phyloP scores from a whole-genome alignment of 1,284 basidiomycete genomes.

The Mycena citricolor region DNA sequence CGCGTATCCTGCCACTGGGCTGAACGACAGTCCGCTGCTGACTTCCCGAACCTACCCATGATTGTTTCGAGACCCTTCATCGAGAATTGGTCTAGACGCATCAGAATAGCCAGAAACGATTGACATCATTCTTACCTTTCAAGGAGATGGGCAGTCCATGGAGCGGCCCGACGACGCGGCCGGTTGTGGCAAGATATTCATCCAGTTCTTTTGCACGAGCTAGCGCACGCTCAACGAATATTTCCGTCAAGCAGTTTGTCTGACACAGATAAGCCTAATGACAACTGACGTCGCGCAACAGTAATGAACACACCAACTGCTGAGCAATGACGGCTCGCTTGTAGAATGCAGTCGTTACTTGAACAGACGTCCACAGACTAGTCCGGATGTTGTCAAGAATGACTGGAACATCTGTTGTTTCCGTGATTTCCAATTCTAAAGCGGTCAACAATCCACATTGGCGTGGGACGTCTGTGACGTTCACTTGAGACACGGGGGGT shows the following conservation, averaged over 20 bases:
- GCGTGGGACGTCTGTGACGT: constrained; percentile 51
- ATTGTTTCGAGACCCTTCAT: constrained; percentile 64
- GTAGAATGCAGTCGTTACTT: constrained; percentile 72
- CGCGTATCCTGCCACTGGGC: constrained; percentile 53
- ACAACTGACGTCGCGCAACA: too few species aligned
- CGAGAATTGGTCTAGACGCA: constrained; percentile 48
- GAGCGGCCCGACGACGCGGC: constrained; percentile 52
- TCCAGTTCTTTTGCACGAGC: constrained; percentile 59
- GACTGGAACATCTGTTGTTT: constrained; percentile 45
- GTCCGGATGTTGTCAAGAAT: constrained; percentile 46
- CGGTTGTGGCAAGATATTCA: constrained; percentile 48
- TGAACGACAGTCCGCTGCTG: not conserved
- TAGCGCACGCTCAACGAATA: constrained; percentile 62
- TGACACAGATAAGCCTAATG: constrained; percentile 25
- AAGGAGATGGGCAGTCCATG: constrained; percentile 62
- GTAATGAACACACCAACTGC: constrained; percentile 62
- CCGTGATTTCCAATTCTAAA: constrained; percentile 63
- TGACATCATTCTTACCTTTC: constrained; percentile 51
- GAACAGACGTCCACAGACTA: constrained; percentile 58
- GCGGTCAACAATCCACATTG: constrained; percentile 54
- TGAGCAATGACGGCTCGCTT: constrained; percentile 79
- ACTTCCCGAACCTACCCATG: constrained; percentile 36
- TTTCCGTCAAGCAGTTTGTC: constrained; percentile 72
- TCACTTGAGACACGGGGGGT: constrained; percentile 35
- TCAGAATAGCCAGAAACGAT: too few species aligned